A percentile compares a stretch with the other conserved stretches of the same genome.
These are phyloP conservation scores for Entomophthora muscae DNA, from an alignment of 371 early-diverging fungal species.

Conservation along the genomic window DNA sequence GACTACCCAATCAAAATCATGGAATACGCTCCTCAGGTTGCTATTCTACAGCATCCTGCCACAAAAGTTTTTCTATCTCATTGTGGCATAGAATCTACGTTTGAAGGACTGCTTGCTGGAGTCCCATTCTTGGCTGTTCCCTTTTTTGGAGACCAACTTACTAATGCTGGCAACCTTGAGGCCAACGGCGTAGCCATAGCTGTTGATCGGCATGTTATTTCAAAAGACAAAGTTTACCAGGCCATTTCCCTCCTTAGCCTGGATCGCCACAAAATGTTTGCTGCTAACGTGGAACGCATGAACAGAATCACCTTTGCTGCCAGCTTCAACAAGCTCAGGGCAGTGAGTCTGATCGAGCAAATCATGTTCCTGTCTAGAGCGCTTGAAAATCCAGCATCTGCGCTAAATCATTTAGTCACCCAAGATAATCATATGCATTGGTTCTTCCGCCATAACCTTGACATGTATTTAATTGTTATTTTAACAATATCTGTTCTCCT, in stretches of 20 bases:
- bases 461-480: not conserved
- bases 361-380: not conserved
- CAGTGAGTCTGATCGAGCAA: slow-evolving; percentile 1
- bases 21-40: slow-evolving; percentile 19
- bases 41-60: slow-evolving; percentile 18
- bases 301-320: not conserved
- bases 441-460: not conserved
- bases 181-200: slow-evolving; percentile 1
- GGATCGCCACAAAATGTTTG: not conserved
- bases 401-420: slow-evolving; percentile 4
- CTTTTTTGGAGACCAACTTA: slow-evolving; percentile 21
- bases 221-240: not conserved
- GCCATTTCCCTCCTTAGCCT: not conserved
- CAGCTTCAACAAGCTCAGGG: not conserved
- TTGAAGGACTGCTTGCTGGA: slow-evolving; percentile 17
- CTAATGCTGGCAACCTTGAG: slow-evolving; percentile 5
- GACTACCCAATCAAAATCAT: slow-evolving; percentile 10
- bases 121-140: slow-evolving; percentile 17
- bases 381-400: not conserved
- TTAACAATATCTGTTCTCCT: not conserved
- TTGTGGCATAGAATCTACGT: slow-evolving; percentile 18
- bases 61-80: slow-evolving; percentile 18
- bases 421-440: slow-evolving; percentile 2
- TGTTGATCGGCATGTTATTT: slow-evolving; percentile 1
- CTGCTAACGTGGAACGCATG: not conserved